Base-by-base conservation (phyloP, 2,329 filamentous ascomycete species). In the Claviceps maximensis region DNA sequence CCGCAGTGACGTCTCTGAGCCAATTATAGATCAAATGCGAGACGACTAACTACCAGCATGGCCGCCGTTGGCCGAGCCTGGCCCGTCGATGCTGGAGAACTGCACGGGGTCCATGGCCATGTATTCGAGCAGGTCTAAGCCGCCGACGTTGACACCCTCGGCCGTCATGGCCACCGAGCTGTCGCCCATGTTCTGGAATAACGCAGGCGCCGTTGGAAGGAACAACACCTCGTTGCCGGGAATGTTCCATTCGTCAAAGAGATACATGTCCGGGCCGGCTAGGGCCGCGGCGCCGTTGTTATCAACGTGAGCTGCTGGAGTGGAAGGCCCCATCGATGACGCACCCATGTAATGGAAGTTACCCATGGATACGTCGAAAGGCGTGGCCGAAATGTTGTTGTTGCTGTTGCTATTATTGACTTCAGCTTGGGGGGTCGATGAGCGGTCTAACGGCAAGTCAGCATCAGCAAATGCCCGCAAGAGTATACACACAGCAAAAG, bases 161-260 rank as follows among this genome's bases (percentile, higher is more conserved):
- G 81, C 78, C 2, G 80, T 84, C 78, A 84, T 83, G 45, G 79
- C 79, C 10, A 84, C 79, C 7, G 74, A 74, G 36, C 74, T 74
- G 56, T 80, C 79, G 55, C 77, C 78, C 60, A 83, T 74, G 61
- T 82, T 83, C 60, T 83, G 79, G 65, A 82, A 84, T 54, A 84
- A 80, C 4, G 79, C 80, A 2, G 80, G 72, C 0, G 81, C 81
- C 0, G 81, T 73, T 0, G 81, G 80, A 1, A 84, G 70, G 61
- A 84, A 84, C 81, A 81, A 84, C 77, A 84, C 80, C 60, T 83
- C 79, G 60, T 74, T 76, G 55, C 74, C 72, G 3, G 75, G 69
- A 54, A 72, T 74, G 53, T 70, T 70, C 79, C 79, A 82, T 50
- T 80, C 78, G 50, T 78, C 71, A 50, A 78, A 77, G 13, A 77